These are phyloP conservation scores for Eucalyptus viminalis DNA, from an alignment of 345 rosid species.

Conservation along the genomic window DNA sequence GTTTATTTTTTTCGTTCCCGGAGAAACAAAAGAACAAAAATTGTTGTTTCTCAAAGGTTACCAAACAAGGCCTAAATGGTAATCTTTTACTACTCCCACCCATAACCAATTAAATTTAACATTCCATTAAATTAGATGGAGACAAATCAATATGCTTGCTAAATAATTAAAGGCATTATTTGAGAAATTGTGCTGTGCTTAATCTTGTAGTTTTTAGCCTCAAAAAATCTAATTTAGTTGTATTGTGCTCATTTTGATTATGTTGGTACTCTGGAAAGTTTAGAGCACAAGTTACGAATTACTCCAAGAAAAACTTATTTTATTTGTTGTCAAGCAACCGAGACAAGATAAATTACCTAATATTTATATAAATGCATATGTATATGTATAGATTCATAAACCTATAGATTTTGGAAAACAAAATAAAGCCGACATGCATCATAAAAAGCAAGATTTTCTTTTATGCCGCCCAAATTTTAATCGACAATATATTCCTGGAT, in stretches of 20 bases:
- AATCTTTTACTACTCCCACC: no score
- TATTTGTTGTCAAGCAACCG: background rate
- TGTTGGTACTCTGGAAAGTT: background rate
- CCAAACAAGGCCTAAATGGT: no score
- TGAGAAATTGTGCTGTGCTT: background rate
- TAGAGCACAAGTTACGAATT: background rate
- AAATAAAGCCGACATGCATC: background rate
- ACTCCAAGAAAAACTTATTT: background rate
- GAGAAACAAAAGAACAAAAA: no score
- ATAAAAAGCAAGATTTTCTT: background rate
- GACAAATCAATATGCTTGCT: no score
- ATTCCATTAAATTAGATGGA: no score
- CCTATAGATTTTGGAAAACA: background rate
- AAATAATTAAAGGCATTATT: no score
- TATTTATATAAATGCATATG: background rate
- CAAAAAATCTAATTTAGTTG: background rate
- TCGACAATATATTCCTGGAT: background rate
- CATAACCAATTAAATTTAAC: no score
- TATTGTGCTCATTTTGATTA: no score
- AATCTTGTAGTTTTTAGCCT: background rate
- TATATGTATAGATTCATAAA: no score
- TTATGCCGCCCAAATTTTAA: background rate
- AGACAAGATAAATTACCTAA: background rate
- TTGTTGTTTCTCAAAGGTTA: no score
- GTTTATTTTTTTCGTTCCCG: no score